These are phyloP conservation scores for Emmonsia crescens DNA, from an alignment of 2,329 filamentous ascomycete species.

Conservation along the genomic window DNA sequence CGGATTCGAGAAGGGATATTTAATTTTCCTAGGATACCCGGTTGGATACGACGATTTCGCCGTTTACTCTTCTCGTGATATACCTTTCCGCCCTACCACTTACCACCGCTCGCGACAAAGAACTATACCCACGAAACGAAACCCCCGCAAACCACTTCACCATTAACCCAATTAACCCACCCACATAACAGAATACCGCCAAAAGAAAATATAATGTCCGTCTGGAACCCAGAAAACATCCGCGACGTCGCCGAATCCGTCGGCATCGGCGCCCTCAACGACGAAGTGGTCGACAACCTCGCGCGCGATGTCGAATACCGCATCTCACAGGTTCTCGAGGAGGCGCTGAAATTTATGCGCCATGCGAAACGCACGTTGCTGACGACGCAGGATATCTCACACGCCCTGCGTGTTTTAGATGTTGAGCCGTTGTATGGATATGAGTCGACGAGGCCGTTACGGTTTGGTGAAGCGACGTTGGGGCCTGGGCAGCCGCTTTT, in stretches of 20 bases:
- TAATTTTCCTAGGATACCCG: background rate
- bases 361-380: slow-evolving; percentile 76
- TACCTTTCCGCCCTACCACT: too few relatives aligned
- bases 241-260: slow-evolving; percentile 93
- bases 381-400: slow-evolving; percentile 78
- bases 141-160: too few relatives aligned
- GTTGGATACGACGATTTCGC: background rate
- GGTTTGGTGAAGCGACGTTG: slow-evolving; percentile 87
- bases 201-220: slow-evolving; percentile 38
- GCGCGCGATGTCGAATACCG: slow-evolving; percentile 94
- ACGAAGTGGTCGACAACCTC: slow-evolving; percentile 78
- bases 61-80: too few relatives aligned
- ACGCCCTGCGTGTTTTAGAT: slow-evolving; percentile 75
- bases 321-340: slow-evolving; percentile 83
- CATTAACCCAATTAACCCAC: background rate
- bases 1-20: background rate
- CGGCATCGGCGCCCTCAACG: slow-evolving; percentile 67
- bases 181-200: background rate
- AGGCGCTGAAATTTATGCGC: slow-evolving; percentile 93
- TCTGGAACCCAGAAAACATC: slow-evolving; percentile 96
- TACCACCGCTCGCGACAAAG: too few relatives aligned
- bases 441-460: slow-evolving; percentile 76
- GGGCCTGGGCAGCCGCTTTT: slow-evolving; percentile 90
- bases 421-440: slow-evolving; percentile 95
- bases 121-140: too few relatives aligned